Conservation (phyloP, 2,329 filamentous ascomycete species). For the Trichoderma sp. region DNA sequence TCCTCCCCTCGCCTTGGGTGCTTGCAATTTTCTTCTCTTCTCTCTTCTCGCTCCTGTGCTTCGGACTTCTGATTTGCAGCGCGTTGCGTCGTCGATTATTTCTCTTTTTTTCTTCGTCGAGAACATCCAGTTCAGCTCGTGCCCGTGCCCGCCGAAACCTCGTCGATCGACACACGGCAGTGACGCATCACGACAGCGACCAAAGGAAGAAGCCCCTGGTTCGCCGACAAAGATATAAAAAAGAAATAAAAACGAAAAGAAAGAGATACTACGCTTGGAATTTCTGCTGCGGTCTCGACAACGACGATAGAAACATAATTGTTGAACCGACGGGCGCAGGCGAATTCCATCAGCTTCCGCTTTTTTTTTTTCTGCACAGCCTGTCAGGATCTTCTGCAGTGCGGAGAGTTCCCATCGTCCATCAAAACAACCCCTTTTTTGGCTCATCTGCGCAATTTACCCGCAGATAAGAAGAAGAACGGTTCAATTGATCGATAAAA, state of each 20-base stretch:
- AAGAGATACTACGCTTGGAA: neutral
- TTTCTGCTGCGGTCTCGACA: neutral
- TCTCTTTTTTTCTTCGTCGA: neutral
- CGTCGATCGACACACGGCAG: conserved; percentile 13
- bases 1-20: conserved; percentile 37
- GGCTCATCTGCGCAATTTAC: conserved; percentile 1
- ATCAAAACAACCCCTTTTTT: conserved; percentile 4
- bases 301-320: neutral
- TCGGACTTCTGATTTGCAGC: conserved; percentile 15
- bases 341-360: neutral
- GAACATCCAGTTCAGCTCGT: neutral
- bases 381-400: conserved; percentile 18
- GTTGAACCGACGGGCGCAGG: neutral
- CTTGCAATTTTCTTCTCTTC: conserved; percentile 39
- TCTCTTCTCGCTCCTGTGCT: conserved; percentile 28
- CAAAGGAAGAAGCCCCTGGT: conserved; percentile 1
- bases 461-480: conserved; percentile 7
- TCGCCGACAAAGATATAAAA: conserved; percentile 1
- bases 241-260: neutral
- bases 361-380: neutral
- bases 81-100: conserved; percentile 5
- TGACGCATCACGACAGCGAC: conserved; percentile 16
- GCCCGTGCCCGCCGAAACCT: conserved; percentile 7
- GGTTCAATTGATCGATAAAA: conserved; percentile 14
- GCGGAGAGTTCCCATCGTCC: conserved; percentile 16